These are phyloP conservation scores for Mimosa bimucronata DNA, from an alignment of 306 rosid species.

Conservation along the genomic window DNA sequence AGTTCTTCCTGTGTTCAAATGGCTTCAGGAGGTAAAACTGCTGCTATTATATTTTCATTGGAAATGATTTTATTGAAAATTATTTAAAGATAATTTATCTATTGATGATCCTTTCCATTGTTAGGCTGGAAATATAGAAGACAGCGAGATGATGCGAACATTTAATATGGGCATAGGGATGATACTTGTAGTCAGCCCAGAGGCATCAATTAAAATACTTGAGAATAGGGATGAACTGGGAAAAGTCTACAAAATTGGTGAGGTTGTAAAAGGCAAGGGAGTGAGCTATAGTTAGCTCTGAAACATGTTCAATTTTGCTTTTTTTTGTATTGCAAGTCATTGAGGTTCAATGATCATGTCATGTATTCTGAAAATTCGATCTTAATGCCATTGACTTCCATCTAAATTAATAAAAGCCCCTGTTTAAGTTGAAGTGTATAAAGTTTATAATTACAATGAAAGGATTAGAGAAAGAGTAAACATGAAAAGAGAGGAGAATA, in stretches of 20 bases:
- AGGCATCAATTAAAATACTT: constrained; percentile 48
- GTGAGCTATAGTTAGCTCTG: constrained; percentile 41
- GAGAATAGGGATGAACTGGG: constrained; percentile 35
- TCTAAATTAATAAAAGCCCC: not conserved
- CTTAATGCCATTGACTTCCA: not conserved
- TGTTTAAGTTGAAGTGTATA: not conserved
- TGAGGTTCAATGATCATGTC: not conserved
- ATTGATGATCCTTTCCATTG: not conserved
- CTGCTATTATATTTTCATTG: not conserved
- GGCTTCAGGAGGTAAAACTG: constrained; percentile 87
- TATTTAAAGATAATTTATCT: not conserved
- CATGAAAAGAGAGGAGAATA: not conserved
- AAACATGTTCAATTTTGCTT: not conserved
- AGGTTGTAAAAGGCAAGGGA: constrained; percentile 37
- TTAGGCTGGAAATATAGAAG: constrained; percentile 63
- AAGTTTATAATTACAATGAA: not conserved
- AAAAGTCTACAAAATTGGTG: constrained; percentile 55
- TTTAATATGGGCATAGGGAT: constrained; percentile 77
- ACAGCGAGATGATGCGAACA: constrained; percentile 63
- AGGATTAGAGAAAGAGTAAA: not conserved
- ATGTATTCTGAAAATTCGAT: not conserved
- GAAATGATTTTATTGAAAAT: not conserved
- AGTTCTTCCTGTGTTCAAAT: constrained; percentile 68
- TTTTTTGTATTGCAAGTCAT: constrained; percentile 5
- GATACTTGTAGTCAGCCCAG: constrained; percentile 57